phyloP scores from a whole-genome alignment of 2,329 filamentous ascomycete species.

The Cladophialophora carrionii region DNA sequence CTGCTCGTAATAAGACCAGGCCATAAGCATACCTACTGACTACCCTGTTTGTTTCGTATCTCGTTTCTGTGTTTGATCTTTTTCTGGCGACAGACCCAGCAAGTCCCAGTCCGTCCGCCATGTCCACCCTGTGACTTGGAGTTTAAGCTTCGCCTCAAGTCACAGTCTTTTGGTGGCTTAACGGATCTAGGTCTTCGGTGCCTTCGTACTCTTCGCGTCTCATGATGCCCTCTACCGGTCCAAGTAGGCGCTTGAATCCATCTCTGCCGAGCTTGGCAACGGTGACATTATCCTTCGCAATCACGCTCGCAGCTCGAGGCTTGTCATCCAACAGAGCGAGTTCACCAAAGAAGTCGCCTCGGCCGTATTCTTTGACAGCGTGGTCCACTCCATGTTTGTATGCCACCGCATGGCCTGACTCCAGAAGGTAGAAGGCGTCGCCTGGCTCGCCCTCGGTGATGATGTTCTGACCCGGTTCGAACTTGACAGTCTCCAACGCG shows the following conservation, averaged over 20 bases:
- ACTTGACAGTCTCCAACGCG: conserved; percentile 89
- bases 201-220: conserved; percentile 61
- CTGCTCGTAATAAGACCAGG: neutral
- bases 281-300: conserved; percentile 84
- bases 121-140: neutral
- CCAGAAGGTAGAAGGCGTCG: conserved; percentile 87
- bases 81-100: neutral
- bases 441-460: conserved; percentile 91
- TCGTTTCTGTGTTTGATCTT: neutral
- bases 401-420: conserved; percentile 82
- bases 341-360: conserved; percentile 97
- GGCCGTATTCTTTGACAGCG: conserved; percentile 78
- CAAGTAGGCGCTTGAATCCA: conserved; percentile 89
- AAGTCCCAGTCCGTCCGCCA: neutral
- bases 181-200: conserved; percentile 40
- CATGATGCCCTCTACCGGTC: conserved; percentile 94
- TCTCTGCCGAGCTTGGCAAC: conserved; percentile 90
- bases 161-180: conserved; percentile 44
- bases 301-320: conserved; percentile 84
- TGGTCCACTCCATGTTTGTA: conserved; percentile 73
- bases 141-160: conserved; percentile 25
- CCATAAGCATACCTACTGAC: neutral
- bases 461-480: conserved; percentile 75
- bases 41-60: neutral
- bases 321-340: conserved; percentile 90